These are phyloP conservation scores for Seiridium unicorne DNA, from an alignment of 2,329 filamentous ascomycete genomes.

Conservation along the genomic window DNA sequence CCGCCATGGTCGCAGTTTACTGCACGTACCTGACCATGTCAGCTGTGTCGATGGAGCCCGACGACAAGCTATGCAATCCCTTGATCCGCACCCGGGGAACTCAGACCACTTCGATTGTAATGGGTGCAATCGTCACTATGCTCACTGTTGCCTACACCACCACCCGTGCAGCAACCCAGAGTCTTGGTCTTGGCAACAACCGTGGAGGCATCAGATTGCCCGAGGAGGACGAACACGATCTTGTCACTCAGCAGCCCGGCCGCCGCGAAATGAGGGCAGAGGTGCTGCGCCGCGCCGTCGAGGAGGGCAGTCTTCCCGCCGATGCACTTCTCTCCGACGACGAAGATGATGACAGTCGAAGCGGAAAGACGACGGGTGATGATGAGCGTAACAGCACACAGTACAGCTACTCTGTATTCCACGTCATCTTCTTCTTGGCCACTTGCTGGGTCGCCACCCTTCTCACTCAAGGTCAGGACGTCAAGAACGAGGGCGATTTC, in stretches of 20 bases:
- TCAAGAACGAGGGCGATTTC: conserved; percentile 76
- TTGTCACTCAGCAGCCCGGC: conserved; percentile 82
- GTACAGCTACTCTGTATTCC: conserved; percentile 95
- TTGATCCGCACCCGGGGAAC: conserved; percentile 82
- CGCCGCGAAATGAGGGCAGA: conserved; percentile 92
- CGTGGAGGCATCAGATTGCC: conserved; percentile 58
- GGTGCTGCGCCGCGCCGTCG: conserved; percentile 86
- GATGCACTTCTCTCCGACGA: conserved; percentile 79
- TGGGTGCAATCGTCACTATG: conserved; percentile 95
- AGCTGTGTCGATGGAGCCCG: conserved; percentile 97
- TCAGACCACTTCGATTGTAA: conserved; percentile 83
- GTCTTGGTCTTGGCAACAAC: conserved; percentile 67
- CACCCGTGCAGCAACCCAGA: conserved; percentile 91
- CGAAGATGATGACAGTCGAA: conserved; percentile 57
- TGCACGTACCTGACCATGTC: conserved; percentile 99
- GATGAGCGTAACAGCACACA: conserved; percentile 88
- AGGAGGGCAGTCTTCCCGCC: conserved; percentile 87
- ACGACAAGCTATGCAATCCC: conserved; percentile 91
- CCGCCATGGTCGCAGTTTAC: conserved; percentile 95
- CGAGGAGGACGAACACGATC: conserved; percentile 79
- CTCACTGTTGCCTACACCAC: conserved; percentile 97
- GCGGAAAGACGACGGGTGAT: conserved; percentile 66
- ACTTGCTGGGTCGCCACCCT: conserved; percentile 95
- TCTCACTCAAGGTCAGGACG: conserved; percentile 52
- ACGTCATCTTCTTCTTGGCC: conserved; percentile 95